Percentiles rank a stretch among this genome's conserved stretches.
Conservation (phyloP, 2,329 filamentous ascomycete genomes). For the Pseudocercospora fijiensis region DNA sequence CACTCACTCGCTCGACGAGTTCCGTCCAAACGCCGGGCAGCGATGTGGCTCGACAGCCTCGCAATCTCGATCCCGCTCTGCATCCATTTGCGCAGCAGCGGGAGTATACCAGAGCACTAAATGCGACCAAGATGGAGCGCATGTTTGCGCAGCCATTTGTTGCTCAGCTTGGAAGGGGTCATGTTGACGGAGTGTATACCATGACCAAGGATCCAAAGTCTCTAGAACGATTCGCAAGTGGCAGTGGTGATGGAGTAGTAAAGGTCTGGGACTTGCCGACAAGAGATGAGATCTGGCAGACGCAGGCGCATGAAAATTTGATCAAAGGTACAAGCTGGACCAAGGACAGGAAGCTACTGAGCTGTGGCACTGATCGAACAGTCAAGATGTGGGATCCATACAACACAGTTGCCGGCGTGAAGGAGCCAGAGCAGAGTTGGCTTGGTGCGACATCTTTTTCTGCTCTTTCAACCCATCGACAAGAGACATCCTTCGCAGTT, state of each 20-base stretch:
- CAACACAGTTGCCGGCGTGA: slow-evolving; percentile 63
- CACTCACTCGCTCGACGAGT: slow-evolving; percentile 64
- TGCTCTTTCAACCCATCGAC: slow-evolving; percentile 77
- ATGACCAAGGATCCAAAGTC: slow-evolving; percentile 51
- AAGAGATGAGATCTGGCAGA: slow-evolving; percentile 71
- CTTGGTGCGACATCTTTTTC: slow-evolving; percentile 82
- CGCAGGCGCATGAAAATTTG: slow-evolving; percentile 85
- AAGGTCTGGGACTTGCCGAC: slow-evolving; percentile 86
- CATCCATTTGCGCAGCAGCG: slow-evolving; percentile 89
- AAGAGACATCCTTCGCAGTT: slow-evolving; percentile 74
- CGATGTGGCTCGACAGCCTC: slow-evolving; percentile 62
- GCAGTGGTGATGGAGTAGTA: slow-evolving; percentile 86
- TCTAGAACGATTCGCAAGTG: slow-evolving; percentile 63
- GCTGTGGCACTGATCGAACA: slow-evolving; percentile 80
- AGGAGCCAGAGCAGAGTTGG: slow-evolving; percentile 75
- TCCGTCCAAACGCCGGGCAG: slow-evolving; percentile 67
- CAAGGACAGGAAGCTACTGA: slow-evolving; percentile 76
- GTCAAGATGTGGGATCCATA: slow-evolving; percentile 93
- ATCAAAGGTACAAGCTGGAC: slow-evolving; percentile 93
- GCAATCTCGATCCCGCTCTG: slow-evolving; percentile 76
- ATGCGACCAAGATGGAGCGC: slow-evolving; percentile 88
- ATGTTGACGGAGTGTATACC: slow-evolving; percentile 74
- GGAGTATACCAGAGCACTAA: slow-evolving; percentile 75
- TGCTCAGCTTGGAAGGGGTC: slow-evolving; percentile 80
- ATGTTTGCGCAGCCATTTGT: slow-evolving; percentile 88